Conservation (phyloP, 2,329 filamentous ascomycete species). For the Fusarium liriodendri region DNA sequence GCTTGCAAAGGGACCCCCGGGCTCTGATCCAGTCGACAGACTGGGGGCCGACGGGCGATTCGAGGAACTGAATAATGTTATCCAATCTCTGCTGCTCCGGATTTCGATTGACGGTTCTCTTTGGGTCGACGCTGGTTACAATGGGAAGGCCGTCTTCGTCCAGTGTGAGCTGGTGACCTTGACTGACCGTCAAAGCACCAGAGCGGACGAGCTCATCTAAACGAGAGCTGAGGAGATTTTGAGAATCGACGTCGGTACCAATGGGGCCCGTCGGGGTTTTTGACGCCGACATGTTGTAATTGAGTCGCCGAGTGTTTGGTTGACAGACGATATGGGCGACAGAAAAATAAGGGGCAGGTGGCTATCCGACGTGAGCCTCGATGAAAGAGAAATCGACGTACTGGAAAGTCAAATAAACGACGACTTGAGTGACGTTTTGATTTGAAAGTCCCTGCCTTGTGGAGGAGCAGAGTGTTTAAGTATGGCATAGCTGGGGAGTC, state of each 20-base stretch:
- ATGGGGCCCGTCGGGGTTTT: not conserved
- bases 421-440: not conserved
- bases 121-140: not conserved
- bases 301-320: not conserved
- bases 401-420: not conserved
- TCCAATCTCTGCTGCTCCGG: not conserved
- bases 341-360: not conserved
- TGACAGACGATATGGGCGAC: not conserved
- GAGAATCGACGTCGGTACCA: not conserved
- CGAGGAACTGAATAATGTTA: not conserved
- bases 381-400: not conserved
- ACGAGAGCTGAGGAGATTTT: not conserved
- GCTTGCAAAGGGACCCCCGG: not conserved
- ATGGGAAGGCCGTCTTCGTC: not conserved
- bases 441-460: not conserved
- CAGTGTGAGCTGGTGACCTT: not conserved
- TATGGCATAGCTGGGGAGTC: not conserved
- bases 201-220: not conserved
- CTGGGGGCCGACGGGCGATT: not conserved
- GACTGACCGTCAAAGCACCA: not conserved
- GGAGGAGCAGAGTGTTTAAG: not conserved
- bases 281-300: not conserved
- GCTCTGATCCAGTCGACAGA: not conserved
- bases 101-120: not conserved
- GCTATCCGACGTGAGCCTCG: not conserved